A percentile compares a stretch with the other conserved stretches of the same genome.
phyloP scores from a whole-genome alignment of 495 filamentous ascomycete genomes.

The Aspergillus heteromorphus region DNA sequence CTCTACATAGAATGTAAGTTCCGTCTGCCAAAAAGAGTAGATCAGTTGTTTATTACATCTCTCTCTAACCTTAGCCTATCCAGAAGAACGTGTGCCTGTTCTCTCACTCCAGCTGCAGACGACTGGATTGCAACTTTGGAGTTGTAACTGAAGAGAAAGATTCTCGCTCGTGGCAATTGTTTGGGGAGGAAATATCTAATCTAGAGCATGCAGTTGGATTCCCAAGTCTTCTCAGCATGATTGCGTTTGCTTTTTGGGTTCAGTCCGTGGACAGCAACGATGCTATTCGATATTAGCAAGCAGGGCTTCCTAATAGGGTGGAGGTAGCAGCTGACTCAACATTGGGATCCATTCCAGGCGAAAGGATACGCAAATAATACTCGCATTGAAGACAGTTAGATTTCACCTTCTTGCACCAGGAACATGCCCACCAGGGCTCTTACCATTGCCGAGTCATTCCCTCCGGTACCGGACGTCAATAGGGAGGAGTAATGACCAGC shows the following conservation, averaged over 20 bases:
- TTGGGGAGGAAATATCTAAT: conserved; percentile 32
- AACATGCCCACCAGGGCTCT: not conserved
- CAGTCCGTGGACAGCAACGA: conserved; percentile 43
- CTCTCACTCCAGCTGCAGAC: conserved; percentile 22
- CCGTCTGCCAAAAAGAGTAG: not conserved
- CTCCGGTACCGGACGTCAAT: not conserved
- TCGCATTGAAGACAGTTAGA: not conserved
- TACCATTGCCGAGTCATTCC: not conserved
- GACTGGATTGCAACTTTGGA: conserved; percentile 26
- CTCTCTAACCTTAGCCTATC: conserved; percentile 16
- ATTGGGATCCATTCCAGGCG: conserved; percentile 3
- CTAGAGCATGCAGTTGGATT: conserved; percentile 25
- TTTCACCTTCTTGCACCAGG: not conserved
- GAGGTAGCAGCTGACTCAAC: conserved; percentile 5
- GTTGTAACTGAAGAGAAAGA: conserved; percentile 36
- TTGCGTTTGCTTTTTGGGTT: conserved; percentile 18
- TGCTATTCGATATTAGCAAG: conserved; percentile 20
- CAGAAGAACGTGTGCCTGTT: conserved; percentile 27
- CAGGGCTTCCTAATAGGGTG: not conserved
- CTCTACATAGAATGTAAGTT: not conserved
- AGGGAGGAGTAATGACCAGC: too few species aligned
- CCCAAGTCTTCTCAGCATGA: conserved; percentile 29
- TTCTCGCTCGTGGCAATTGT: conserved; percentile 23
- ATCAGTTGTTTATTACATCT: not conserved
- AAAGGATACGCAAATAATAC: conserved; percentile 3